Percentiles rank a stretch among this genome's conserved stretches.
phyloP scores from a whole-genome alignment of 345 rosid genomes.

The Euclidium syriacum region DNA sequence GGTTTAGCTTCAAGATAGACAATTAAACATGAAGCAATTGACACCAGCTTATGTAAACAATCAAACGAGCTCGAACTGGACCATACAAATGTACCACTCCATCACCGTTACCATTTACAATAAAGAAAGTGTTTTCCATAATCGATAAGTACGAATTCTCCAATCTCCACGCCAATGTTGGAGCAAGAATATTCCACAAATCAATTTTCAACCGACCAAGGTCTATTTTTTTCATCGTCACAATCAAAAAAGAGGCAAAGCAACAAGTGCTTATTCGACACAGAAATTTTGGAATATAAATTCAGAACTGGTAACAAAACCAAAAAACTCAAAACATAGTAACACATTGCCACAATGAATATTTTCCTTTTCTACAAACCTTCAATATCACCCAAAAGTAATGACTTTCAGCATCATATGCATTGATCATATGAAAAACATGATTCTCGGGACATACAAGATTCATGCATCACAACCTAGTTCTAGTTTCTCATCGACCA shows the following conservation, averaged over 20 bases:
- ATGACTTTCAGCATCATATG: background rate
- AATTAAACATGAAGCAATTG: background rate
- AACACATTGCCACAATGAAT: background rate
- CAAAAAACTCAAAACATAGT: slow-evolving; percentile 2
- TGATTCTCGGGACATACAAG: background rate
- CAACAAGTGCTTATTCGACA: background rate
- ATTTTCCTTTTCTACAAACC: background rate
- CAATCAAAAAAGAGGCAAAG: background rate
- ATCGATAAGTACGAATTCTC: background rate
- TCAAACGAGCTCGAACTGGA: background rate
- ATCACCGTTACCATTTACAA: background rate
- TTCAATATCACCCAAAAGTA: background rate
- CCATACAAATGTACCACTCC: background rate
- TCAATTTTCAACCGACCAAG: background rate
- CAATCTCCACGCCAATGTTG: background rate
- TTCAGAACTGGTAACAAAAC: background rate
- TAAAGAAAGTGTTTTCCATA: background rate
- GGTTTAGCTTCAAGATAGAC: background rate
- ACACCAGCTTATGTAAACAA: background rate
- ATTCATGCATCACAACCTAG: background rate
- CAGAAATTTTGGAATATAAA: background rate
- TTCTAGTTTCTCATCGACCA: background rate
- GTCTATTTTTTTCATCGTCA: background rate
- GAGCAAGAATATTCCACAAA: background rate
- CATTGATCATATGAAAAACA: background rate